These are phyloP conservation scores for Candida anglica DNA, from an alignment of 805 yeast genomes.

Conservation along the genomic window DNA sequence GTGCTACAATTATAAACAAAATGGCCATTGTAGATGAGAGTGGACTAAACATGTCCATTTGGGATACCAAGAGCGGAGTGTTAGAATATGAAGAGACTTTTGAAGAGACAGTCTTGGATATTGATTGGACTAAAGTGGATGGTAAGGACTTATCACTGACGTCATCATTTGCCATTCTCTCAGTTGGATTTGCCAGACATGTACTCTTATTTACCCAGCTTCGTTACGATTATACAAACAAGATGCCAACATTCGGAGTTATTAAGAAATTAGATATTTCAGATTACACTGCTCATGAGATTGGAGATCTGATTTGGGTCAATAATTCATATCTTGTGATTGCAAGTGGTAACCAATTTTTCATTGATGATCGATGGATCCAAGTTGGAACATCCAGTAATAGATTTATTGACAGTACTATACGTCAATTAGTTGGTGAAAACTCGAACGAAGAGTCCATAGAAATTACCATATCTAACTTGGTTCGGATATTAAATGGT, in stretches of 20 bases:
- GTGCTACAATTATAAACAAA: constrained; percentile 66
- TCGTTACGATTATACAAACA: constrained; percentile 84
- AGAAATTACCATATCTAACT: constrained; percentile 49
- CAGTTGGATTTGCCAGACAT: constrained; percentile 68
- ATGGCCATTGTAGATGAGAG: constrained; percentile 66
- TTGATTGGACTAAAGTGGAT: constrained; percentile 80
- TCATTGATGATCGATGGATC: constrained; percentile 67
- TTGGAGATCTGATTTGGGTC: constrained; percentile 90
- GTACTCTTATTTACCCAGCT: constrained; percentile 75
- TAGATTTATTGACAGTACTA: constrained; percentile 48
- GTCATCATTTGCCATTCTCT: constrained; percentile 57
- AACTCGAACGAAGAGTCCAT: background rate
- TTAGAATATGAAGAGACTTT: constrained; percentile 57
- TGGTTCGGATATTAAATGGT: constrained; percentile 79
- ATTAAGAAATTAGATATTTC: constrained; percentile 70
- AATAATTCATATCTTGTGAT: constrained; percentile 72
- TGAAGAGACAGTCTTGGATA: constrained; percentile 48
- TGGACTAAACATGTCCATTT: constrained; percentile 56
- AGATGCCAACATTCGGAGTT: constrained; percentile 71
- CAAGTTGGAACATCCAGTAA: constrained; percentile 22
- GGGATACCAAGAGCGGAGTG: constrained; percentile 71
- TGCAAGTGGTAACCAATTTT: constrained; percentile 88
- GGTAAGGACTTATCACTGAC: constrained; percentile 11
- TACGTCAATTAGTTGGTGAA: constrained; percentile 24
- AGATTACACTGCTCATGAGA: constrained; percentile 68